Conservation (phyloP, 495 filamentous ascomycete species). For the Aspergillus nidulans region DNA sequence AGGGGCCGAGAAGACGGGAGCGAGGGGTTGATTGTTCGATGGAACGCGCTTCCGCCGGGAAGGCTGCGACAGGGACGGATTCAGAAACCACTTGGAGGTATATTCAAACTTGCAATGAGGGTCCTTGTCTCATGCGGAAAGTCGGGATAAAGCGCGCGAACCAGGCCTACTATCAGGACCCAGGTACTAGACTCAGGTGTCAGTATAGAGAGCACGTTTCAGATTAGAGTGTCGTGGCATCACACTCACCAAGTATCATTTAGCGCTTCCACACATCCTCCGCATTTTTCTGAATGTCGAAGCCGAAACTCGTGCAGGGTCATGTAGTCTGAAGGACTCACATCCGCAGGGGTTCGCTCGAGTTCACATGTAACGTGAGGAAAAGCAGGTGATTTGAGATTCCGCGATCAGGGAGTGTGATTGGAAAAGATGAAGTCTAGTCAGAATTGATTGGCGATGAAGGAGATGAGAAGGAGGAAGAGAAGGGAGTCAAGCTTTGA, state of each 20-base stretch:
- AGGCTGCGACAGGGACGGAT: neutral
- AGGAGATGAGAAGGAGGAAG: constrained; percentile 8
- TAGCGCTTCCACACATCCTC: neutral
- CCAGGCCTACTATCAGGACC: neutral
- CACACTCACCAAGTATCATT: neutral
- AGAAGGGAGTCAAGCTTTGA: neutral
- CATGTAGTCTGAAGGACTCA: neutral
- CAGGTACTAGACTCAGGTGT: neutral
- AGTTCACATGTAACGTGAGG: neutral
- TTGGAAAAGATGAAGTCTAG: neutral
- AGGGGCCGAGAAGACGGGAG: neutral
- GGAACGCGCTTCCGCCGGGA: neutral
- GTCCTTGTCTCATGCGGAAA: neutral
- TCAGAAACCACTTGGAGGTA: neutral
- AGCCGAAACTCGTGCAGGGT: neutral
- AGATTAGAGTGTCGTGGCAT: neutral
- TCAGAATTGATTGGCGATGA: neutral
- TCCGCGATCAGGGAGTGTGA: neutral
- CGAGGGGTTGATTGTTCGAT: neutral
- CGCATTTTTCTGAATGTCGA: neutral
- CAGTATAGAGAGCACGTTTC: neutral
- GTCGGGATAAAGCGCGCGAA: neutral
- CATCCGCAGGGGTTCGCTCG: neutral
- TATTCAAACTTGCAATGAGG: neutral
- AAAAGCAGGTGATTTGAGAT: neutral